Evolutionary conservation across 139 green algal species (phyloP).

Genomic region (Chlamydomonas incerta): DNA sequence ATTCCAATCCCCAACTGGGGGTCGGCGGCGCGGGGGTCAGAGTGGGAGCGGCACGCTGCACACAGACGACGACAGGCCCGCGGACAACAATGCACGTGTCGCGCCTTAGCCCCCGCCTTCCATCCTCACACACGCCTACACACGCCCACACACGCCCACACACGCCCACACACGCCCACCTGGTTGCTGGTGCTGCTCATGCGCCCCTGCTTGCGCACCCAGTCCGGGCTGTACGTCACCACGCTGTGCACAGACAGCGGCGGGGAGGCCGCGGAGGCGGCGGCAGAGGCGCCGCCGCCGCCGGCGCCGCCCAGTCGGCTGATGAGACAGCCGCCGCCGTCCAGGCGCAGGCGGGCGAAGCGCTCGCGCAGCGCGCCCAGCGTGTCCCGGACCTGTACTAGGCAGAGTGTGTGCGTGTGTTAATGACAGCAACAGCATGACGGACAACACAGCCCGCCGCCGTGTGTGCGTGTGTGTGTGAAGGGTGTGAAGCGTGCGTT

Average conservation of each 20-base stretch:
- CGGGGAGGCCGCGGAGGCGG: background rate
- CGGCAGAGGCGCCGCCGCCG: background rate
- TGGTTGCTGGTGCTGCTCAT: slow-evolving; percentile 86
- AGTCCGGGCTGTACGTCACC: slow-evolving; percentile 51
- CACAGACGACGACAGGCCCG: too few relatives aligned
- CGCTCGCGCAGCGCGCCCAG: slow-evolving; percentile 70
- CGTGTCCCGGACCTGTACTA: slow-evolving; percentile 81
- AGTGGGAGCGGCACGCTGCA: too few relatives aligned
- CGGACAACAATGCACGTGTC: too few relatives aligned
- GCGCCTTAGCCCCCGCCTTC: too few relatives aligned
- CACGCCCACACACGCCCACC: slow-evolving; percentile 59
- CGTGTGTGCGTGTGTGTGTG: too few relatives aligned
- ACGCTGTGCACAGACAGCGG: slow-evolving; percentile 52
- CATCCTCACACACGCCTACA: background rate
- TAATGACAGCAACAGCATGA: too few relatives aligned
- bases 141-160: background rate
- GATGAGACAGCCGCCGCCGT: slow-evolving; percentile 40
- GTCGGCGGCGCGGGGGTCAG: too few relatives aligned
- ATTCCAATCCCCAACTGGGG: too few relatives aligned
- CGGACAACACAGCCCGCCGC: too few relatives aligned
- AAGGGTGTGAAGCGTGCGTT: too few relatives aligned
- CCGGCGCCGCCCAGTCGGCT: background rate
- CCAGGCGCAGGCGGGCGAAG: slow-evolving; percentile 63
- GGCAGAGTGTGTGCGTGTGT: too few relatives aligned
- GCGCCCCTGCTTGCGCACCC: slow-evolving; percentile 51